Base-by-base conservation (phyloP, 371 early-diverging fungal species). In the Amoeboaphelidium occidentale region DNA sequence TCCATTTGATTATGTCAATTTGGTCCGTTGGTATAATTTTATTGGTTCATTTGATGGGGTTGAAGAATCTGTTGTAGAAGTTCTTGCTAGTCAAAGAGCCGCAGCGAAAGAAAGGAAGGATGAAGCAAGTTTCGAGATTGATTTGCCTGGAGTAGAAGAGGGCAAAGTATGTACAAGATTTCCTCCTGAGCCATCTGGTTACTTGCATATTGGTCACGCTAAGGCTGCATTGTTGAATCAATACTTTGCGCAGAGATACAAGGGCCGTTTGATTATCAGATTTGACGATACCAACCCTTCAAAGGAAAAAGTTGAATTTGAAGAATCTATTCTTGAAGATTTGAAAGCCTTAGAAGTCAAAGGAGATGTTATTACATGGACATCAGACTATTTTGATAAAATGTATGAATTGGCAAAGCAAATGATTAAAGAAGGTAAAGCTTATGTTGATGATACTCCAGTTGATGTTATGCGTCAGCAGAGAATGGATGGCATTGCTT, bases 221-320 rank as follows among this genome's bases (percentile, higher is more conserved):
- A 98, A 97, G 72, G 99, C 99, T 42, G 97, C 96, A 10, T 68
- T 99, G 42, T 63, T 99, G 53, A 99, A 99, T 72, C 78, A 94
- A 58, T 81, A 90, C 73, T 87, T 98, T 76, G 97, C 99, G 4
- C 66, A 79, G 21, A 63, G 65, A 27, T 88, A 92, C 66, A 72
- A 84, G 48, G 99, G 99, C 47, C 84, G 81, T 60, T 56, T 99
- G 59, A 80, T 97, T 50, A 68, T 99, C 43, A 83, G 99, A 48
- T 98, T 99, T 58, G 99, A 99, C 65, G 99, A 99, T 69, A 99
- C 99, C 49, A 99, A 99, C 65, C 99, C 98, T 14, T 67, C 68
- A 52, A 99, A 98, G 67, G 99, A 98, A 68, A 85, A 86, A 73
- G 71, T 58, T 45, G 93, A 94, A 66, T 97, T 81, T 54, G 90